phyloP scores from a whole-genome alignment of 345 rosid genomes.

The Cochlearia excelsa region DNA sequence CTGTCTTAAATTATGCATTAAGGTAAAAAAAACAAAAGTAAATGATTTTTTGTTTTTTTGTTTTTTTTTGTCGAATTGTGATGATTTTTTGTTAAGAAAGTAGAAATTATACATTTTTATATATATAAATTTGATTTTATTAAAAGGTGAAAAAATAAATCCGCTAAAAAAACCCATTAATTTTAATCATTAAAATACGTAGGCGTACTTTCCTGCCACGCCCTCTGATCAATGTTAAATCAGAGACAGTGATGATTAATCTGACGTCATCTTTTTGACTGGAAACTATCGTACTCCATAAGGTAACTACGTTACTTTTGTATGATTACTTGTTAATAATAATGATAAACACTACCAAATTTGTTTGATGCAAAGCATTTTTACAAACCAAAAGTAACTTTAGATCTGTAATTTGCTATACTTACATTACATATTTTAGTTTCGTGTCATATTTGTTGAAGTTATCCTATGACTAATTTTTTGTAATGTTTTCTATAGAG shows the following conservation, averaged over 20 bases:
- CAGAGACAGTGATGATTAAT: slow-evolving; percentile 19
- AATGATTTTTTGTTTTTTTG: no score
- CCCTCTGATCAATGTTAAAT: slow-evolving; percentile 12
- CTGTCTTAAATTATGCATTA: no score
- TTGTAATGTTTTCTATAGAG: neutral
- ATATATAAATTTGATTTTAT: no score
- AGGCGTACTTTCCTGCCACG: slow-evolving; percentile 3
- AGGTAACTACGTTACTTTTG: no score
- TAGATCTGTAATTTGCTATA: neutral
- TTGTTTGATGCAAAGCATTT: slow-evolving; percentile 5
- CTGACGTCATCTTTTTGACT: slow-evolving; percentile 18
- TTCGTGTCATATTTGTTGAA: neutral
- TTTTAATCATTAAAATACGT: no score
- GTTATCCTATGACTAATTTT: neutral
- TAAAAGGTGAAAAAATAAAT: no score
- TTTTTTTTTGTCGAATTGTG: no score
- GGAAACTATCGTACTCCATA: slow-evolving; percentile 3
- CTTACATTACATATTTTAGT: neutral
- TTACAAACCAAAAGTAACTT: slow-evolving; percentile 7
- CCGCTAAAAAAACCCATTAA: no score
- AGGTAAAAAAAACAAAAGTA: no score
- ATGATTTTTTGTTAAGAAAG: no score
- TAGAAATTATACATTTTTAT: no score
- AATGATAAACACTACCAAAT: neutral
- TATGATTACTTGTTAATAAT: no score